A percentile compares a stretch with the other conserved stretches of the same genome.
Evolutionary conservation across 805 yeast genomes (phyloP).

Genomic region (Candida chilensis): DNA sequence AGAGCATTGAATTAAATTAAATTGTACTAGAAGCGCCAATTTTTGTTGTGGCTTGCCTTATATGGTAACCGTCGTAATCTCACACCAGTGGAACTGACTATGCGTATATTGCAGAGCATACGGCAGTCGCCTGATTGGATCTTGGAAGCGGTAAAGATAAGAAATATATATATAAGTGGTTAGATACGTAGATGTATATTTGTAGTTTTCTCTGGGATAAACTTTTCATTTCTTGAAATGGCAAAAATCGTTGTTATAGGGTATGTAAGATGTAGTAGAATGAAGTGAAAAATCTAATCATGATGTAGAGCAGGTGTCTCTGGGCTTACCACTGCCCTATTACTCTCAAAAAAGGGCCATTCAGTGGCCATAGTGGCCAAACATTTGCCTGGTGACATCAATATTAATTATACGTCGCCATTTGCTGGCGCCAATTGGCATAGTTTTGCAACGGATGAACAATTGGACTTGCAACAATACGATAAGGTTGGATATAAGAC

Average conservation of each 20-base stretch:
- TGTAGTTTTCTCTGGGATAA: no score
- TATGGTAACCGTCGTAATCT: no score
- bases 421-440: conserved; percentile 71
- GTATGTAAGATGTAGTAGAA: not conserved
- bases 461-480: conserved; percentile 23
- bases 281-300: not conserved
- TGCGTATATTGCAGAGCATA: no score
- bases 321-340: conserved; percentile 43
- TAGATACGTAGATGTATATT: no score
- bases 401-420: conserved; percentile 51
- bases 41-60: no score
- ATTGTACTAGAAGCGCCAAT: no score
- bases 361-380: conserved; percentile 32
- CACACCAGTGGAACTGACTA: no score
- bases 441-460: conserved; percentile 49
- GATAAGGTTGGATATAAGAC: conserved; percentile 42
- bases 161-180: no score
- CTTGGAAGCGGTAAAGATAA: no score
- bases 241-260: conserved; percentile 1
- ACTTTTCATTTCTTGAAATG: no score
- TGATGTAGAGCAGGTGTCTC: conserved; percentile 54
- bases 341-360: conserved; percentile 27
- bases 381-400: conserved; percentile 47
- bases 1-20: no score
- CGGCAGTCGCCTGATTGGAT: no score